These are phyloP conservation scores for Suhomyces prunicola DNA, from an alignment of 805 yeast species.

Conservation along the genomic window DNA sequence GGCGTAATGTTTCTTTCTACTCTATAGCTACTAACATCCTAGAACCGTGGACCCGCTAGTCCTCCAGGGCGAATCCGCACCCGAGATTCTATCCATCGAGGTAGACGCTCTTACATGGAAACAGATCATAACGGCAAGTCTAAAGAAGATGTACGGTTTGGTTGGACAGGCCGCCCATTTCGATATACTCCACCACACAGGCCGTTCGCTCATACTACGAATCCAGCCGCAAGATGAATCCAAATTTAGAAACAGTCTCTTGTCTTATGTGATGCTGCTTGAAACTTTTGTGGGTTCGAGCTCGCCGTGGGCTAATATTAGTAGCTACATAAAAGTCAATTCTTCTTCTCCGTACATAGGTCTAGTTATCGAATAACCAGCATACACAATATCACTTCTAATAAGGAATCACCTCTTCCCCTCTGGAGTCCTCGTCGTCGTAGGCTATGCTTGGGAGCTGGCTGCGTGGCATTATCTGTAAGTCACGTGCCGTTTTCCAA, in stretches of 20 bases:
- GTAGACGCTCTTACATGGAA: slow-evolving; percentile 18
- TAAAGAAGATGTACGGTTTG: slow-evolving; percentile 15
- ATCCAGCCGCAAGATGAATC: slow-evolving; percentile 28
- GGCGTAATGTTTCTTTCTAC: background rate
- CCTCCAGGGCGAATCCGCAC: background rate
- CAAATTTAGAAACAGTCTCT: slow-evolving; percentile 28
- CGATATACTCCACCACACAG: slow-evolving; percentile 12
- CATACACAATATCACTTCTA: background rate
- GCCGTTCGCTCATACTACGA: slow-evolving; percentile 18
- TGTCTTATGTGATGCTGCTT: slow-evolving; percentile 29
- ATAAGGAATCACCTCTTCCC: too few relatives aligned
- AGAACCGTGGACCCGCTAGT: slow-evolving; percentile 9
- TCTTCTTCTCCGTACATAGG: background rate
- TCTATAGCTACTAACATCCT: slow-evolving; percentile 7
- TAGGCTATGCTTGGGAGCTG: background rate
- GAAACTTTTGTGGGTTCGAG: slow-evolving; percentile 20
- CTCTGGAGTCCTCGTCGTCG: too few relatives aligned
- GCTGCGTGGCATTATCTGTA: background rate
- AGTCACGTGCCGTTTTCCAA: background rate
- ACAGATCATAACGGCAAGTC: slow-evolving; percentile 11
- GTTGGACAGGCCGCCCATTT: slow-evolving; percentile 17
- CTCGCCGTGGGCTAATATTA: slow-evolving; percentile 8
- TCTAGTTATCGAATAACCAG: background rate
- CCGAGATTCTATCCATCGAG: slow-evolving; percentile 4
- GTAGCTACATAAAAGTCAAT: slow-evolving; percentile 6